Conservation (phyloP, 805 yeast species). For the Hanseniaspora guilliermondii region DNA sequence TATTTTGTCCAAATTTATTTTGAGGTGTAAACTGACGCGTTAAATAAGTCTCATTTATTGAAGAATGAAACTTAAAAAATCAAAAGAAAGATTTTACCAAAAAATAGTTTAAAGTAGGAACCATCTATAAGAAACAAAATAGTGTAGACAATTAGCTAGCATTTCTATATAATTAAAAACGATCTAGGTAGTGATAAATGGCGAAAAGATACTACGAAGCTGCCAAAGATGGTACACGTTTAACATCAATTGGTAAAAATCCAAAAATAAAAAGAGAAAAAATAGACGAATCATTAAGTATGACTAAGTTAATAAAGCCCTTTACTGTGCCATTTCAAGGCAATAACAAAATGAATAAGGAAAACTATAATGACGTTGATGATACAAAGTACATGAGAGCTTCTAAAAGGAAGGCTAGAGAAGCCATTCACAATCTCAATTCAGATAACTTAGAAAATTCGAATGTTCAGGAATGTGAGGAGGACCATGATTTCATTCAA, state of each 20-base stretch:
- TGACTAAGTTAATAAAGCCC: constrained; percentile 46
- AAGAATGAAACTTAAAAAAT: not conserved
- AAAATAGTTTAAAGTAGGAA: not conserved
- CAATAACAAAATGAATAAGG: not conserved
- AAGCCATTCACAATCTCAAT: constrained; percentile 18
- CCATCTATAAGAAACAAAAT: too few species aligned
- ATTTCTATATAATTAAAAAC: too few species aligned
- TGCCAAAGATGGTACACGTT: constrained; percentile 23
- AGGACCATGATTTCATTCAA: constrained; percentile 4
- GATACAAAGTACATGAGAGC: constrained; percentile 9
- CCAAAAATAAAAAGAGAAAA: constrained; percentile 45
- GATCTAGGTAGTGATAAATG: not conserved
- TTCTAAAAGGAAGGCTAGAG: constrained; percentile 21
- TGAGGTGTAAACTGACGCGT: not conserved
- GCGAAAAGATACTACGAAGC: constrained; percentile 13
- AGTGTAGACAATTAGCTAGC: too few species aligned
- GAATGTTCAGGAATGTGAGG: not conserved
- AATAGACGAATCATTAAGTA: constrained; percentile 41
- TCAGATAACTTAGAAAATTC: constrained; percentile 26
- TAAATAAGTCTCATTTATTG: not conserved
- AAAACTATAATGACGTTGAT: constrained; percentile 18
- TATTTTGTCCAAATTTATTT: not conserved
- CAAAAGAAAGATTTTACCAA: not conserved
- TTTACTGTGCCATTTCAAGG: constrained; percentile 50
- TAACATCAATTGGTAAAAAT: constrained; percentile 60